Conservation (phyloP, 257 asterid genomes). For the Forsythia viridissima region DNA sequence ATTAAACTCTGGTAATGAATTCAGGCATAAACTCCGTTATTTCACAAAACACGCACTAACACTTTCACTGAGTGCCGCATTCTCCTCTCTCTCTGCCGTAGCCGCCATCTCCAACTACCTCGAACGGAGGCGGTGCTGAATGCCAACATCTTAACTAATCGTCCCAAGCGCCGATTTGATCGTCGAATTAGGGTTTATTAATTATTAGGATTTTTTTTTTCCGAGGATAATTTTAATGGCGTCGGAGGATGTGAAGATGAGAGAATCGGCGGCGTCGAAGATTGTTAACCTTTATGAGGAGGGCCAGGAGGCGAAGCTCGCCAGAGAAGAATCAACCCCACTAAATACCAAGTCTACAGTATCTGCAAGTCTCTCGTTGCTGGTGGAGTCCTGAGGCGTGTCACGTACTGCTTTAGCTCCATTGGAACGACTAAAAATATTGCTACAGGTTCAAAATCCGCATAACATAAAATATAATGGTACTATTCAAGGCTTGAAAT, state of each 20-base stretch:
- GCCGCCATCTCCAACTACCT: not conserved
- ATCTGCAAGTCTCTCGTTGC: constrained; percentile 43
- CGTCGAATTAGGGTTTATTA: not conserved
- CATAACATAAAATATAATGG: constrained; percentile 57
- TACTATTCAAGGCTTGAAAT: constrained; percentile 52
- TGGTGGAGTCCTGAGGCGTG: constrained; percentile 40
- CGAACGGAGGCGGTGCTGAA: not conserved
- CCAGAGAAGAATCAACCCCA: constrained; percentile 37
- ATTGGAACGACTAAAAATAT: constrained; percentile 84
- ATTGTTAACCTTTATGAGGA: constrained; percentile 38
- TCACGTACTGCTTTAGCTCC: constrained; percentile 99
- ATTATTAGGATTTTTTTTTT: too few species aligned
- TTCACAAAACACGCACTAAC: not conserved
- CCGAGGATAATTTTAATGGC: constrained; percentile 20
- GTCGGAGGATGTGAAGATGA: constrained; percentile 39
- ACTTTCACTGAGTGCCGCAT: constrained; percentile 8
- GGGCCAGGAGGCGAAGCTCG: constrained; percentile 24
- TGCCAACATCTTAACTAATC: not conserved
- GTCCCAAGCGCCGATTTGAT: constrained; percentile 1
- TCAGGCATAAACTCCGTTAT: constrained; percentile 4
- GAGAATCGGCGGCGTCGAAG: constrained; percentile 32
- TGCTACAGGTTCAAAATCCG: constrained; percentile 81
- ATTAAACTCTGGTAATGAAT: too few species aligned
- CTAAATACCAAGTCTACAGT: constrained; percentile 29
- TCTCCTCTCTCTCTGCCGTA: not conserved